phyloP scores from a whole-genome alignment of 345 rosid species.

The Corymbia maculata region DNA sequence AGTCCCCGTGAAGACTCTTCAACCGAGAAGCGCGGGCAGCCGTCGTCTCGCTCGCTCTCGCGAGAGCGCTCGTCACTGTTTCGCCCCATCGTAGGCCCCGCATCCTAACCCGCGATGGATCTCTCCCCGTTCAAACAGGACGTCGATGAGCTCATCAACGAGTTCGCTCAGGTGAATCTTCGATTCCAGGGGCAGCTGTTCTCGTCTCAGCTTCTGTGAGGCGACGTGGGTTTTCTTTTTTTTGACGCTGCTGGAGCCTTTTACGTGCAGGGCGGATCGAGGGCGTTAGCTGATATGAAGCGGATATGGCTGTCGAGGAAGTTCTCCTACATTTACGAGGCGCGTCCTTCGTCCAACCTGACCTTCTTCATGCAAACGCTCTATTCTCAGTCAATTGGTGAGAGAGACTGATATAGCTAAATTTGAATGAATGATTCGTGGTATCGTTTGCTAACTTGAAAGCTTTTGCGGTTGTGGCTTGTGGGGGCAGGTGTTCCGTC shows the following conservation, averaged over 20 bases:
- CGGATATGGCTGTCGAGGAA: constrained; percentile 7
- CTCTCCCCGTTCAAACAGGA: constrained; percentile 3
- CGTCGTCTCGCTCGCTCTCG: background rate
- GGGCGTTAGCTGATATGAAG: constrained; percentile 1
- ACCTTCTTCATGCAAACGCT: constrained; percentile 13
- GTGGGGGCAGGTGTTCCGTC: background rate
- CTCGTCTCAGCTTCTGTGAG: background rate
- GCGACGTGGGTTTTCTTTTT: background rate
- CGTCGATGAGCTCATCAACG: constrained; percentile 11
- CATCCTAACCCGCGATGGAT: background rate
- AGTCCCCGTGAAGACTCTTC: background rate
- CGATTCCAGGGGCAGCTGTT: background rate
- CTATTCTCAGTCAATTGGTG: constrained; percentile 9
- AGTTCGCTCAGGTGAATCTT: background rate
- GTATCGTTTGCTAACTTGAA: background rate
- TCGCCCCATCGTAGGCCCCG: background rate
- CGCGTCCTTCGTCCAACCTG: constrained; percentile 3
- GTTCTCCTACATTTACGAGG: constrained; percentile 12
- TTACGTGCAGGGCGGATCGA: background rate
- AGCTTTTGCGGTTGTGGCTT: background rate
- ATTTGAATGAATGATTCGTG: background rate
- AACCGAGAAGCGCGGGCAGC: background rate
- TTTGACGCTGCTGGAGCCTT: no score
- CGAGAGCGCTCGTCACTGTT: background rate
- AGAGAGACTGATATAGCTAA: background rate